Percentiles rank a stretch among this genome's conserved stretches.
These are phyloP conservation scores for Calocera viscosa DNA, from an alignment of 768 basidiomycete species.

Conservation along the genomic window DNA sequence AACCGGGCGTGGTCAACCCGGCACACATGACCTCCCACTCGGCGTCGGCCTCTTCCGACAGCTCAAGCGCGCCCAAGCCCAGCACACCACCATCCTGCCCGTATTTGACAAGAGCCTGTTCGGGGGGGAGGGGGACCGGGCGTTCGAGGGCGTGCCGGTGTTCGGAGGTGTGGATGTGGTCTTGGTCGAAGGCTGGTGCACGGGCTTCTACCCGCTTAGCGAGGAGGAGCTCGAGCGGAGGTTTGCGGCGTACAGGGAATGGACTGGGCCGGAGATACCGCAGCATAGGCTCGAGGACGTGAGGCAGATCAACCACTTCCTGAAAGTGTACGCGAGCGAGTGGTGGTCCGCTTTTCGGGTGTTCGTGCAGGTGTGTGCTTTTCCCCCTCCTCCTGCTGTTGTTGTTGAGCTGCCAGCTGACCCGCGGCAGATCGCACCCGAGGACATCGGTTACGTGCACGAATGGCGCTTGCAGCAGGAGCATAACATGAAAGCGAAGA, in stretches of 20 bases:
- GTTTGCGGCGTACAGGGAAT: slow-evolving; percentile 27
- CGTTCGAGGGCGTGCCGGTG: slow-evolving; percentile 36
- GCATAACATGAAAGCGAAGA: slow-evolving; percentile 69
- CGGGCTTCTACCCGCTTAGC: slow-evolving; percentile 64
- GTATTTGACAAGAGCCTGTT: slow-evolving; percentile 78
- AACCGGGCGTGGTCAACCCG: slow-evolving; percentile 79
- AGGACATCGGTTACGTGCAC: slow-evolving; percentile 35
- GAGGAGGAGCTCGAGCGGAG: slow-evolving; percentile 38
- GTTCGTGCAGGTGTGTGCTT: slow-evolving; percentile 66
- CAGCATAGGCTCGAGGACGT: slow-evolving; percentile 36
- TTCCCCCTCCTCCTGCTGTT: slow-evolving; percentile 18
- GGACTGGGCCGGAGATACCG: slow-evolving; percentile 26
- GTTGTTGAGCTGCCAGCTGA: not conserved
- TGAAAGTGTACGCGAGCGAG: slow-evolving; percentile 42
- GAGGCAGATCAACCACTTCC: slow-evolving; percentile 46
- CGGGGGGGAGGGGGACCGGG: slow-evolving; percentile 73
- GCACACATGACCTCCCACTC: slow-evolving; percentile 74
- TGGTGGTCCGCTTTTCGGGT: slow-evolving; percentile 63
- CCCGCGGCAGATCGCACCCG: slow-evolving; percentile 24
- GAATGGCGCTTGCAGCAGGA: slow-evolving; percentile 86
- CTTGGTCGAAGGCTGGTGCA: slow-evolving; percentile 92
- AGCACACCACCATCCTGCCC: slow-evolving; percentile 48
- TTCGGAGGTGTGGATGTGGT: slow-evolving; percentile 58
- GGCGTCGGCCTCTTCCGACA: slow-evolving; percentile 34
- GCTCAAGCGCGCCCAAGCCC: slow-evolving; percentile 37